A percentile compares a stretch with the other conserved stretches of the same genome.
phyloP scores from a whole-genome alignment of 2,329 filamentous ascomycete genomes.

The Ophiostoma ulmi region DNA sequence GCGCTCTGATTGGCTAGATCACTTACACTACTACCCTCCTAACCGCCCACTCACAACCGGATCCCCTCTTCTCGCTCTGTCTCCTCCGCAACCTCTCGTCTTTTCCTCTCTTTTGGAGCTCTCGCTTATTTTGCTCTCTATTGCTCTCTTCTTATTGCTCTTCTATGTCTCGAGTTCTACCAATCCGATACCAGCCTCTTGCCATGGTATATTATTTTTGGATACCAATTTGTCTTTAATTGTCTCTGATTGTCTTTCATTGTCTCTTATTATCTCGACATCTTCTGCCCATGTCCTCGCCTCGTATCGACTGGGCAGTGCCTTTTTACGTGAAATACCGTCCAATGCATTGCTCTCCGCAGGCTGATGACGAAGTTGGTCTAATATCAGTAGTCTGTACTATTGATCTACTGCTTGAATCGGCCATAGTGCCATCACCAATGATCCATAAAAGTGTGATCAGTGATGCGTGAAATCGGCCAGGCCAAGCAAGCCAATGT shows the following conservation, averaged over 20 bases:
- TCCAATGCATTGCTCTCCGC: constrained; percentile 13
- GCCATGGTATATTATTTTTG: background rate
- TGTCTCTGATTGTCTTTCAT: background rate
- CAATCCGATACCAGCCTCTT: background rate
- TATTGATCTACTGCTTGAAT: no score
- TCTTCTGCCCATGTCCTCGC: background rate
- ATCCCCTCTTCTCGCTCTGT: constrained; percentile 17
- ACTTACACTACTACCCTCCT: constrained; percentile 8
- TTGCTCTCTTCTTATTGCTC: background rate
- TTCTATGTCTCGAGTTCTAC: background rate
- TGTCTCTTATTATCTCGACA: background rate
- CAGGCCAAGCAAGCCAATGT: background rate
- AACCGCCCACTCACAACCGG: constrained; percentile 8
- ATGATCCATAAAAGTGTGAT: constrained; percentile 12
- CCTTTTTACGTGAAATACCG: background rate
- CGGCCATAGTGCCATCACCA: background rate
- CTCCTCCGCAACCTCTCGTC: constrained; percentile 11
- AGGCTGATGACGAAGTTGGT: background rate
- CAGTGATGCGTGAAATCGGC: background rate
- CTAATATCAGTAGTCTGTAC: background rate
- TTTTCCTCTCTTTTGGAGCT: background rate
- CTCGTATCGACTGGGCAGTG: background rate
- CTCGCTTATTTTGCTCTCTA: background rate
- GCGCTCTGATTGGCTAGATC: constrained; percentile 6
- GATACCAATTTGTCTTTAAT: background rate